Percentiles rank a stretch among this genome's conserved stretches.
Evolutionary conservation across 352 stramenopile species (phyloP).

Genomic region (Pythium oligandrum): DNA sequence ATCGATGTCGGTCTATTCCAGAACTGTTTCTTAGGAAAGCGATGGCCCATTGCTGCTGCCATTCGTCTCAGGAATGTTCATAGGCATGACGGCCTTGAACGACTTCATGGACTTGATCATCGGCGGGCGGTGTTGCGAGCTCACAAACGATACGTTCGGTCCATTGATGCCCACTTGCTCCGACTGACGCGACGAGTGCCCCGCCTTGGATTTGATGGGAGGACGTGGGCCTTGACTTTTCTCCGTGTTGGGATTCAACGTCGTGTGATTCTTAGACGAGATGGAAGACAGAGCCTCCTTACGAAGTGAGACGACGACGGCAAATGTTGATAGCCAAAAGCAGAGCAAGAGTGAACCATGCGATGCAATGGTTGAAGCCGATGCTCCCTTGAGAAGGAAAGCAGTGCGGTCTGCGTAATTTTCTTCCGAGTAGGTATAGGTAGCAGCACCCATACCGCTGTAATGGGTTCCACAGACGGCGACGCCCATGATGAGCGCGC

Average conservation of each 20-base stretch:
- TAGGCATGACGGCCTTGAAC: too few relatives aligned
- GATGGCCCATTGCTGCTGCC: too few relatives aligned
- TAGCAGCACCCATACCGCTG: conserved; percentile 48
- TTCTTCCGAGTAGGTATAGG: conserved; percentile 41
- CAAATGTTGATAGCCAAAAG: conserved; percentile 46
- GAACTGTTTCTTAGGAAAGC: too few relatives aligned
- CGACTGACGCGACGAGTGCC: conserved; percentile 3
- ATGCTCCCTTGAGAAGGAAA: conserved; percentile 29
- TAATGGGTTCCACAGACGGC: conserved; percentile 73
- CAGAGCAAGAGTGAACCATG: conserved; percentile 50
- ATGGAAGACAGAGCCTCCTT: conserved; percentile 11
- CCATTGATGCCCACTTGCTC: background rate
- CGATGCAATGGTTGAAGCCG: conserved; percentile 34
- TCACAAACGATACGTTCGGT: too few relatives aligned
- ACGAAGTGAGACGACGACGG: conserved; percentile 17
- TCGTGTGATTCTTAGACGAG: conserved; percentile 1
- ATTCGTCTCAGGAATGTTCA: too few relatives aligned
- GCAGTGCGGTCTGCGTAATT: conserved; percentile 21
- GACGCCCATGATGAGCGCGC: conserved; percentile 63
- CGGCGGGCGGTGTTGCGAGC: too few relatives aligned
- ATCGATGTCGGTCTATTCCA: too few relatives aligned
- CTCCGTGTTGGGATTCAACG: conserved; percentile 6
- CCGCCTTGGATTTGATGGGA: conserved; percentile 1
- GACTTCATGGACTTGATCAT: too few relatives aligned
- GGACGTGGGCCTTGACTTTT: background rate